phyloP scores from a whole-genome alignment of 1,139 yeast species.

The Pichia sp. region DNA sequence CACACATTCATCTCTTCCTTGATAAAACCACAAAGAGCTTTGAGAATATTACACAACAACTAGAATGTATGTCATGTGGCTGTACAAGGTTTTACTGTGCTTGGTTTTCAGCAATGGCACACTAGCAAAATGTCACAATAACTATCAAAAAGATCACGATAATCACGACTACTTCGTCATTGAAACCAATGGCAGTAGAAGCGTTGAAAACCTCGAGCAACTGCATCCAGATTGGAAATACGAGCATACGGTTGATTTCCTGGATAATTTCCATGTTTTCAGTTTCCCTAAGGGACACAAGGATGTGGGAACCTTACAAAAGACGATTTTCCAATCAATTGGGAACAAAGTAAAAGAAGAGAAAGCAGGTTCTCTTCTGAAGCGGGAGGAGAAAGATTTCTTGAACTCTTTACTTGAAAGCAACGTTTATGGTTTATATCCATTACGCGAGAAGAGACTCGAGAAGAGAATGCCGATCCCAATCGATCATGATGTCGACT shows the following conservation, averaged over 20 bases:
- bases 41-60: too few species aligned
- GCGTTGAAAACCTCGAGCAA: slow-evolving; percentile 24
- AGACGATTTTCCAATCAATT: slow-evolving; percentile 14
- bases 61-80: too few species aligned
- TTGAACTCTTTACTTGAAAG: slow-evolving; percentile 21
- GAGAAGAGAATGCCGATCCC: slow-evolving; percentile 40
- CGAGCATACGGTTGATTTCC: slow-evolving; percentile 55
- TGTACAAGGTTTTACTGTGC: too few species aligned
- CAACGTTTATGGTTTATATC: slow-evolving; percentile 40
- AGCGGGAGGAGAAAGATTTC: slow-evolving; percentile 15
- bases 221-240: slow-evolving; percentile 39
- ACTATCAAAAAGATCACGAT: slow-evolving; percentile 37
- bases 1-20: too few species aligned
- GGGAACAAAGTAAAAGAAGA: slow-evolving; percentile 12
- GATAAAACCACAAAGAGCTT: too few species aligned
- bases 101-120: too few species aligned
- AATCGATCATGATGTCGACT: slow-evolving; percentile 6
- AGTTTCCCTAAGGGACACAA: slow-evolving; percentile 36
- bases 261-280: slow-evolving; percentile 56
- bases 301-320: slow-evolving; percentile 27
- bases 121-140: too few species aligned
- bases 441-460: slow-evolving; percentile 42
- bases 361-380: slow-evolving; percentile 22
- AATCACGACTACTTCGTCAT: slow-evolving; percentile 48
- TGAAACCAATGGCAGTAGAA: slow-evolving; percentile 32